Percentiles rank a stretch among this genome's conserved stretches.
Evolutionary conservation across 1,139 yeast genomes (phyloP).

Genomic region (Groenewaldozyma sp.): DNA sequence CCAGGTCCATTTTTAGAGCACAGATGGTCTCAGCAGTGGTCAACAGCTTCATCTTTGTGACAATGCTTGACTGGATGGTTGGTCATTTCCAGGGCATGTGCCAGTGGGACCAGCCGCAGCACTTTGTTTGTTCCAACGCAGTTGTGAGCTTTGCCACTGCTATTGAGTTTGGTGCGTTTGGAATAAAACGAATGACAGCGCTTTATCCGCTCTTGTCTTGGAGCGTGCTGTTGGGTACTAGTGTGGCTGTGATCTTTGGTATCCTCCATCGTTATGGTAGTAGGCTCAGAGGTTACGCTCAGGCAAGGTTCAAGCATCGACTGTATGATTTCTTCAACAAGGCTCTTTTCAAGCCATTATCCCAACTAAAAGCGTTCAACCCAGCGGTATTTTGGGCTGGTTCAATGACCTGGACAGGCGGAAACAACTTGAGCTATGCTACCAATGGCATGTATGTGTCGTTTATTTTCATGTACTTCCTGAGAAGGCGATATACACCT

Average conservation of each 20-base stretch:
- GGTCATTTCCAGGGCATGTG: conserved; percentile 33
- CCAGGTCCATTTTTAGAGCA: conserved; percentile 45
- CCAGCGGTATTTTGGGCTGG: conserved; percentile 43
- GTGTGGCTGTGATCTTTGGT: conserved; percentile 32
- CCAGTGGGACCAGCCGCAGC: conserved; percentile 28
- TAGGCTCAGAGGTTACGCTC: conserved; percentile 34
- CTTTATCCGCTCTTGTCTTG: conserved; percentile 36
- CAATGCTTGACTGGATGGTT: conserved; percentile 40
- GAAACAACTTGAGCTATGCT: conserved; percentile 42
- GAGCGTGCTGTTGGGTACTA: conserved; percentile 43
- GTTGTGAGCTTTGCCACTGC: conserved; percentile 41
- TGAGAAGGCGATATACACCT: conserved; percentile 38
- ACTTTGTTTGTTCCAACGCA: conserved; percentile 32
- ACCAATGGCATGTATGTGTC: conserved; percentile 42
- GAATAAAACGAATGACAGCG: conserved; percentile 44
- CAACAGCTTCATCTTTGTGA: conserved; percentile 36
- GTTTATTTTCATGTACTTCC: conserved; percentile 42
- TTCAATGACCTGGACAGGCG: conserved; percentile 34
- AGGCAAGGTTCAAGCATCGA: conserved; percentile 29
- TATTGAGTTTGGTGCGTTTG: conserved; percentile 54
- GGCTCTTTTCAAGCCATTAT: conserved; percentile 33
- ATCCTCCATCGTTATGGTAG: conserved; percentile 48
- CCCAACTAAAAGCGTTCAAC: conserved; percentile 39
- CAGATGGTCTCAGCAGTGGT: conserved; percentile 37
- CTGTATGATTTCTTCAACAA: conserved; percentile 31